Evolutionary conservation across 768 basidiomycete species (phyloP), one percentile per base, ranked within the genome.

Genomic region (Xanthoconium stramineum): DNA sequence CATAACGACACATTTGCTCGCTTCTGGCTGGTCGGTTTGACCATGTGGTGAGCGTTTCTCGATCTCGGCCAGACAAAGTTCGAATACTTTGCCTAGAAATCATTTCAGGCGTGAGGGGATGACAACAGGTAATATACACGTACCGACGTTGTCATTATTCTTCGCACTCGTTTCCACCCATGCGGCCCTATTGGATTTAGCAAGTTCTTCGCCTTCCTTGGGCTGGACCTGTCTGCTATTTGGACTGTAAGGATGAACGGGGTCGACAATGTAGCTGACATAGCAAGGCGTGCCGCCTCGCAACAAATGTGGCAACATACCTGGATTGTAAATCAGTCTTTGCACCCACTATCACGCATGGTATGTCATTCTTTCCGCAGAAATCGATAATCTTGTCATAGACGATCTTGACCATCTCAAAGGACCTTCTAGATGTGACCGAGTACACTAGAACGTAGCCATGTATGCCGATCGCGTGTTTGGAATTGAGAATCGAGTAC

Each of bases 401-500:
- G 48, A 97, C 83, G 67, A 91, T 86, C 69, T 88, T 84, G 62
- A 98, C 82, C 92, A 98, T 97, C 64, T 98, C 88, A 78, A 97
- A 98, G 10, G 91, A 94, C 65, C 86, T 85, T 56, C 87, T 79
- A 19, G 89, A 91, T 5, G 91, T 82, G 72, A 98, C 93, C 4
- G 91, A 91, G 77, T 98, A 99, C 44, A 98, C 95, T 65, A 99
- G 85, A 66, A 99, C 83, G 72, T 91, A 99, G 68, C 96, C 96
- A 68, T 99, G 95, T 65, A 96, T 93, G 50, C 96, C 96, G 65
- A 98, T 92, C 39, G 94, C 94, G 68, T 98, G 91, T 70, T 94
- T 92, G 29, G 90, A 82, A 62, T 92, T 93, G 61, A 99, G 83
- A 55, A 95, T 91, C 19, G 93, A 90, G 76, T 91, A 98, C 72